Base-by-base conservation (phyloP, 768 basidiomycete species). In the Phanerochaete carnosa region DNA sequence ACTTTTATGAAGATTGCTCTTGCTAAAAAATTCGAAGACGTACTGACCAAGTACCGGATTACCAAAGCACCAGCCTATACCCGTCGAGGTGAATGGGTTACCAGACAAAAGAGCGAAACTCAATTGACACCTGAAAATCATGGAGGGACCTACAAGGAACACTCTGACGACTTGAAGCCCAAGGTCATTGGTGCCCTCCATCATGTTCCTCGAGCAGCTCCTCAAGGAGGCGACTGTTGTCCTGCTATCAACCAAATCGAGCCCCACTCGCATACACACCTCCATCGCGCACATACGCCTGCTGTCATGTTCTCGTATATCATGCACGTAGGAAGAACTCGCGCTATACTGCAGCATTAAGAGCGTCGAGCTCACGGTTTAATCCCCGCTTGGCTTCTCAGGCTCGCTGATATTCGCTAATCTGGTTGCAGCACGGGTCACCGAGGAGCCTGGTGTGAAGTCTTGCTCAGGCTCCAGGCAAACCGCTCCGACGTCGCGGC, bases 211-310 rank as follows among this genome's bases (percentile, higher is more conserved):
- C 45, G 79, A 87, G 61, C 76, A 83, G 45, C 77, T 93, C 23
- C 76, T 90, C 45, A 79, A 79, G 62, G 76, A 79, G 39, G 78
- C 83, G 56, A 73, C 69, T 33, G 77, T 88, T 43, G 74, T 87
- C 91, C 90, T 15, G 90, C 89, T 0, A 85, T 86, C 29, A 92
- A 92, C 76, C 92, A 94, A 75, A 81, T 94, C 59, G n/a, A 89
- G 72, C 76, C 85, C 35, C 89, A 90, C 69, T 86, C 89, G 78
- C 88, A 70, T 59, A 82, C 76, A 46, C 55, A 23, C 22, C n/a
- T 5, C 11, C 25, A 13, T 33, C 29, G 30, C 19, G 15, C 30
- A 30, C n/a, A 7, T 29, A 3, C 26, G 16, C 47, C 6, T 19
- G 16, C 51, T 52, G 51, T 33, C 51, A 4, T 1, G n/a, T 15